These are phyloP conservation scores for Yarrowia sp. DNA, from an alignment of 805 yeast species.

Conservation along the genomic window DNA sequence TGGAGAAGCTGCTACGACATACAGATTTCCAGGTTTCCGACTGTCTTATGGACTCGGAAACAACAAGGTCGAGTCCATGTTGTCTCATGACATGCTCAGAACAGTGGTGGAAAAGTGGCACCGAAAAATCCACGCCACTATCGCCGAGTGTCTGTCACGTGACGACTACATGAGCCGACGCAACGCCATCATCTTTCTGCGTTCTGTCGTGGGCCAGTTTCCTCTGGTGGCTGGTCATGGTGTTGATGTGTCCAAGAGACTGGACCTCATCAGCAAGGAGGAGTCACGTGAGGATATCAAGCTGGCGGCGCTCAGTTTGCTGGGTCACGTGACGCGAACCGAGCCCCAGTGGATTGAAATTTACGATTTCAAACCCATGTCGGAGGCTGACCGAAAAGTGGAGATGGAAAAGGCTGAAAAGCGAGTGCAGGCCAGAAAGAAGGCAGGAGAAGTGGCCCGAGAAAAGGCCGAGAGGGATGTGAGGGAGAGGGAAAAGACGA, in stretches of 20 bases:
- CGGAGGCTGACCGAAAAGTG: slow-evolving; percentile 34
- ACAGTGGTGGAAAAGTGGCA: slow-evolving; percentile 57
- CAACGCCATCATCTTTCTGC: slow-evolving; percentile 75
- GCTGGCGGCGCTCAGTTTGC: slow-evolving; percentile 55
- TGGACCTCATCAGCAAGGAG: slow-evolving; percentile 48
- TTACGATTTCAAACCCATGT: slow-evolving; percentile 33
- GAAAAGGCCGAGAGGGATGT: background rate
- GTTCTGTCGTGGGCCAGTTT: slow-evolving; percentile 58
- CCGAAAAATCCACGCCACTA: slow-evolving; percentile 45
- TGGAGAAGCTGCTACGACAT: slow-evolving; percentile 25
- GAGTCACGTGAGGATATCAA: slow-evolving; percentile 80
- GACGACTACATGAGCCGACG: slow-evolving; percentile 73
- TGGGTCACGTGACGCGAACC: slow-evolving; percentile 35
- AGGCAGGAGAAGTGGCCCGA: background rate
- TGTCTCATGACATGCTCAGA: slow-evolving; percentile 42
- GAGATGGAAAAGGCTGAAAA: slow-evolving; percentile 34
- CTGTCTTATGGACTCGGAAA: slow-evolving; percentile 27
- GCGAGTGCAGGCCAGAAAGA: slow-evolving; percentile 29
- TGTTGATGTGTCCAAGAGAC: slow-evolving; percentile 46
- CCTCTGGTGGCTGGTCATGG: slow-evolving; percentile 72
- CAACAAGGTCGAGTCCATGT: slow-evolving; percentile 30
- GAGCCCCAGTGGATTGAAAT: slow-evolving; percentile 35
- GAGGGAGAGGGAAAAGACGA: background rate
- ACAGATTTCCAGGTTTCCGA: slow-evolving; percentile 36
- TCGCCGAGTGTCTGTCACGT: slow-evolving; percentile 46